These are phyloP conservation scores for Tetracladium setigerum DNA, from an alignment of 495 filamentous ascomycete species.

Conservation along the genomic window DNA sequence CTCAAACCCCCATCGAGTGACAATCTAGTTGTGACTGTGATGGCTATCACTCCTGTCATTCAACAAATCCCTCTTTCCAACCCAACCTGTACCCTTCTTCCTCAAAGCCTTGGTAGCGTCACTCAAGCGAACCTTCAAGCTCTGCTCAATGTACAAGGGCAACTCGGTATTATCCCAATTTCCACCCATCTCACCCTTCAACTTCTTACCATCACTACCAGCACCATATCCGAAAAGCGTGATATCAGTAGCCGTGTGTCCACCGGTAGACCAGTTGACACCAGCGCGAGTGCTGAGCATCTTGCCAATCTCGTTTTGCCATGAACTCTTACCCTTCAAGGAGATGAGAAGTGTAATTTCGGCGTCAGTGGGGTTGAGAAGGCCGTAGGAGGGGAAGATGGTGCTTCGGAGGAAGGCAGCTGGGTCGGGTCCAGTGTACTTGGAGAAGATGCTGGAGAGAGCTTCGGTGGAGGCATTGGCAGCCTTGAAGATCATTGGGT, in stretches of 20 bases:
- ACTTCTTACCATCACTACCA: background rate
- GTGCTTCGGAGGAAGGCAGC: constrained; percentile 11
- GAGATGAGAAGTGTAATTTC: constrained; percentile 19
- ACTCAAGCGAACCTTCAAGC: background rate
- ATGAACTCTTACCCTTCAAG: constrained; percentile 4
- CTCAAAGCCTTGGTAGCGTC: background rate
- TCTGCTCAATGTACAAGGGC: constrained; percentile 1
- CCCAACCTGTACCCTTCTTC: background rate
- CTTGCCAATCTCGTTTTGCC: constrained; percentile 6
- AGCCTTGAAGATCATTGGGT: constrained; percentile 19
- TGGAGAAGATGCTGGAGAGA: constrained; percentile 17
- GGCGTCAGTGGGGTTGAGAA: constrained; percentile 17
- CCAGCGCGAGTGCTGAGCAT: constrained; percentile 19
- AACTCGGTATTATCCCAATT: constrained; percentile 14
- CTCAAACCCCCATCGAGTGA: too few species aligned
- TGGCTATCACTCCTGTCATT: too few species aligned
- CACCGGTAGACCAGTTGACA: constrained; percentile 23
- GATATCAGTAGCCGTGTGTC: constrained; percentile 26
- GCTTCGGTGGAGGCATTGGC: constrained; percentile 16
- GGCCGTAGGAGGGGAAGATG: constrained; percentile 22
- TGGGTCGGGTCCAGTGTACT: constrained; percentile 8
- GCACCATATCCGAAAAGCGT: constrained; percentile 22
- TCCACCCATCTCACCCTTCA: constrained; percentile 11
- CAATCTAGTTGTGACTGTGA: too few species aligned
- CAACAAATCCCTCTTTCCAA: background rate